Evolutionary conservation across 176 grass and related monocot genomes (phyloP), one percentile per base, ranked within the genome.

Genomic region (Pontederia paniculata): DNA sequence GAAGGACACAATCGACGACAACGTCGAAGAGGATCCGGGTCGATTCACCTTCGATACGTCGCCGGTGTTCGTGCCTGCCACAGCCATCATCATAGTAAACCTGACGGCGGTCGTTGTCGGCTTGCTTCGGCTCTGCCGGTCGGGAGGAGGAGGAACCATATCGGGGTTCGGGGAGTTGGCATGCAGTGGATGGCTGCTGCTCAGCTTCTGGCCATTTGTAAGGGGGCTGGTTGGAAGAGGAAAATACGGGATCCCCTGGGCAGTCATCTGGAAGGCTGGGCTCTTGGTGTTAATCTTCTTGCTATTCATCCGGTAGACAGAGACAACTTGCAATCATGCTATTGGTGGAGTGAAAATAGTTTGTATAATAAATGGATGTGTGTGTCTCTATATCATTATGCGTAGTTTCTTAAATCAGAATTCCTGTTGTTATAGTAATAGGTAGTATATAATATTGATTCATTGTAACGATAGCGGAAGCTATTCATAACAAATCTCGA

Each of bases 31-130:
- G 5, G 63, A 78, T 17, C 50, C 45, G 0, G 67, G 83, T 6
- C 16, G 58, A 25, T 81, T 87, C 75, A 87, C 83, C 20, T 88
- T 82, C 12, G 78, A 88, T 52, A 28, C 70, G 0, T 81, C 74
- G 10, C 62, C 57, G 16, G 12, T 81, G 17, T 87, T 87, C 56
- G 42, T n/a, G n/a, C n/a, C n/a, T n/a, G n/a, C n/a, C n/a, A n/a
- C n/a, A n/a, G n/a, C n/a, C n/a, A n/a, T n/a, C 12, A 11, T 41
- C 15, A 14, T 82, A 37, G 0, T 75, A 16, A 68, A 54, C 71
- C 0, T 78, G 9, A 15, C 25, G 0, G 67, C 75, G 0, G 3
- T 82, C 14, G 6, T 7, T 0, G 2, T 78, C 0, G 78, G 57
- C 1, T 10, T 13, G 2, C 70, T 60, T 56, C 54, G 57, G 8